These are phyloP conservation scores for Venturia effusa DNA, from an alignment of 2,329 filamentous ascomycete species.

Conservation along the genomic window DNA sequence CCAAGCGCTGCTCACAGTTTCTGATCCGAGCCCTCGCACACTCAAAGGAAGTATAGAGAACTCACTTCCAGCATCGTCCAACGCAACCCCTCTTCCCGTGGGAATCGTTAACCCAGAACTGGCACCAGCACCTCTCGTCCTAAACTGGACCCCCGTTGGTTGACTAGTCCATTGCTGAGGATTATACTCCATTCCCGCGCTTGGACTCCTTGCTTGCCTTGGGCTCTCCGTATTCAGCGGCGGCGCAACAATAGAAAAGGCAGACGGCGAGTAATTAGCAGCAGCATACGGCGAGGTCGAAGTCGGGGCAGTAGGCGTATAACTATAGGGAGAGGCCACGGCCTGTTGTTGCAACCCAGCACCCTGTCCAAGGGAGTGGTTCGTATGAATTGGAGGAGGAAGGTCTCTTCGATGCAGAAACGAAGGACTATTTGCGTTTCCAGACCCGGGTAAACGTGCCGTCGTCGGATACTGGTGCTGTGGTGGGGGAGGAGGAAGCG, in stretches of 20 bases:
- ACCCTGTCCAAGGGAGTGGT: background rate
- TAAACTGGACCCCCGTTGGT: background rate
- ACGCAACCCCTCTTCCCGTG: background rate
- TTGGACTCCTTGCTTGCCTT: background rate
- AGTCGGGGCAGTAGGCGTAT: background rate
- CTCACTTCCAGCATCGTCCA: slow-evolving; percentile 12
- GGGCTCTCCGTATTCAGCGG: background rate
- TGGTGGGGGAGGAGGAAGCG: slow-evolving; percentile 6
- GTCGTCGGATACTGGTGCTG: background rate
- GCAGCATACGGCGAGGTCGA: background rate
- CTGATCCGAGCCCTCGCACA: background rate
- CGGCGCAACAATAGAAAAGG: background rate
- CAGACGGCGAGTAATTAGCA: background rate
- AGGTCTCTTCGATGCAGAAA: background rate
- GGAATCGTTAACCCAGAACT: slow-evolving; percentile 5
- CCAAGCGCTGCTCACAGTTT: background rate
- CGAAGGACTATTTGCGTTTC: slow-evolving; percentile 2
- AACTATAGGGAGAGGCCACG: background rate
- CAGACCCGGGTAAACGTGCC: background rate
- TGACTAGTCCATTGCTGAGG: slow-evolving; percentile 10
- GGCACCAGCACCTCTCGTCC: background rate
- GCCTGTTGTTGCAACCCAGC: background rate
- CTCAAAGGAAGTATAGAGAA: background rate
- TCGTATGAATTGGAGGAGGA: background rate
- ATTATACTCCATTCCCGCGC: slow-evolving; percentile 9